Evolutionary conservation across 1,284 basidiomycete species (phyloP).

Genomic region (Boletus albobrunnescens): DNA sequence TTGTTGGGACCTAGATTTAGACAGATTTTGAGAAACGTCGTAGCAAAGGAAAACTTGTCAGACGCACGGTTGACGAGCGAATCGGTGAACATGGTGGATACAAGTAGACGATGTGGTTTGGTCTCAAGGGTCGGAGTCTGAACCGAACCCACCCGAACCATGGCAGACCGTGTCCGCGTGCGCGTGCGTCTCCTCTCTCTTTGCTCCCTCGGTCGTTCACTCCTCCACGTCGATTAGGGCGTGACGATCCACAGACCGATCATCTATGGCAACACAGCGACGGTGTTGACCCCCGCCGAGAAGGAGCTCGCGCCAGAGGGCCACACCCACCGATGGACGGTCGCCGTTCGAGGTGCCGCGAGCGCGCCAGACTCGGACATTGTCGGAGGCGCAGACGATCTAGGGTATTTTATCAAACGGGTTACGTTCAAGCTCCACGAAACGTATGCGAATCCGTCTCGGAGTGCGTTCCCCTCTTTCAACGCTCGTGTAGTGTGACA

Average conservation of each 20-base stretch:
- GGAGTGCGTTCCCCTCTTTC: slow-evolving; percentile 58
- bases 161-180: slow-evolving; percentile 69
- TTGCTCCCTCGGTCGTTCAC: not conserved
- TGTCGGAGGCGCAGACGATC: slow-evolving; percentile 86
- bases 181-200: slow-evolving; percentile 46
- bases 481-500: not conserved
- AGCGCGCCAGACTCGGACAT: slow-evolving; percentile 58
- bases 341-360: slow-evolving; percentile 83
- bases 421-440: slow-evolving; percentile 99
- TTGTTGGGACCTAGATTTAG: slow-evolving; percentile 49
- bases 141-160: slow-evolving; percentile 39
- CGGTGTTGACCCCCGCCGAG: slow-evolving; percentile 76
- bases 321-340: slow-evolving; percentile 97
- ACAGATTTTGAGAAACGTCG: not conserved
- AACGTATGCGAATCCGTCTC: slow-evolving; percentile 86
- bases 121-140: slow-evolving; percentile 28
- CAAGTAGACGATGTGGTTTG: not conserved
- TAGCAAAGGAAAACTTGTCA: not conserved
- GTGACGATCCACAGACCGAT: slow-evolving; percentile 87
- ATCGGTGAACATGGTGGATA: slow-evolving; percentile 45
- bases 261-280: slow-evolving; percentile 95
- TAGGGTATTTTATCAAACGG: slow-evolving; percentile 87
- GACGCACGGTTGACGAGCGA: slow-evolving; percentile 51
- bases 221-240: slow-evolving; percentile 51
- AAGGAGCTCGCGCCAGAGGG: slow-evolving; percentile 56